phyloP scores from a whole-genome alignment of 2,329 filamentous ascomycete species.

The Dactylellina parvicollis region DNA sequence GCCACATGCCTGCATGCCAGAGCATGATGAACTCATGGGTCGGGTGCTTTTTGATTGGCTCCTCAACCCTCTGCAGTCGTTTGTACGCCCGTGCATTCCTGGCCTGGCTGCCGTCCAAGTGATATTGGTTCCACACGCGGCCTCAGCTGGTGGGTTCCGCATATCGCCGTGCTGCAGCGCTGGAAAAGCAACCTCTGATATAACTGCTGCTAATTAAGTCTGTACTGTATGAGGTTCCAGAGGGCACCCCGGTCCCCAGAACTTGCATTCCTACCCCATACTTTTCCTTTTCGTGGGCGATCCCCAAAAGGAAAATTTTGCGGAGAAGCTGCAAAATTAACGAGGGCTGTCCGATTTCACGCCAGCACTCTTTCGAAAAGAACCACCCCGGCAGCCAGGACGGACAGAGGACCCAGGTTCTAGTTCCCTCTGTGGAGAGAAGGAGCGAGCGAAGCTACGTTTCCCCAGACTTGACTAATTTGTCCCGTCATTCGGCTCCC shows the following conservation, averaged over 20 bases:
- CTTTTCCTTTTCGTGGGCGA: conserved; percentile 48
- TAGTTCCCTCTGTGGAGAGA: conserved; percentile 44
- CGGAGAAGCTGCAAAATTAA: conserved; percentile 50
- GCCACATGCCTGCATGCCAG: conserved; percentile 42
- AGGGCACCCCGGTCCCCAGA: conserved; percentile 25
- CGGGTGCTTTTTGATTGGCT: conserved; percentile 51
- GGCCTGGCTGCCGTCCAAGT: conserved; percentile 7
- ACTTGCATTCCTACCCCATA: conserved; percentile 53
- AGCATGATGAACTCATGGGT: conserved; percentile 44
- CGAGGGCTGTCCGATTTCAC: conserved; percentile 21
- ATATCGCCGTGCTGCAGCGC: conserved; percentile 52
- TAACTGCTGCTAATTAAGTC: no score
- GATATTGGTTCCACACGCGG: conserved; percentile 18
- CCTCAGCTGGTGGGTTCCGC: conserved; percentile 34
- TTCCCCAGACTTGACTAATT: conserved; percentile 52
- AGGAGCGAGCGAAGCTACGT: conserved; percentile 21
- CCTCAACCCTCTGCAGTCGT: conserved; percentile 1
- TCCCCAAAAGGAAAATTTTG: conserved; percentile 51
- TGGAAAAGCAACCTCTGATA: conserved; percentile 31
- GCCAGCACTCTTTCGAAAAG: conserved; percentile 5
- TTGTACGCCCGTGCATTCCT: conserved; percentile 42
- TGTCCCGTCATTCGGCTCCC: conserved; percentile 49
- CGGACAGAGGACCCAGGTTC: conserved; percentile 31
- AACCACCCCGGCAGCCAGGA: background rate
- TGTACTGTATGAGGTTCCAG: conserved; percentile 21